Evolutionary conservation across 2,329 filamentous ascomycete genomes (phyloP).

Genomic region (Aureobasidium sp.): DNA sequence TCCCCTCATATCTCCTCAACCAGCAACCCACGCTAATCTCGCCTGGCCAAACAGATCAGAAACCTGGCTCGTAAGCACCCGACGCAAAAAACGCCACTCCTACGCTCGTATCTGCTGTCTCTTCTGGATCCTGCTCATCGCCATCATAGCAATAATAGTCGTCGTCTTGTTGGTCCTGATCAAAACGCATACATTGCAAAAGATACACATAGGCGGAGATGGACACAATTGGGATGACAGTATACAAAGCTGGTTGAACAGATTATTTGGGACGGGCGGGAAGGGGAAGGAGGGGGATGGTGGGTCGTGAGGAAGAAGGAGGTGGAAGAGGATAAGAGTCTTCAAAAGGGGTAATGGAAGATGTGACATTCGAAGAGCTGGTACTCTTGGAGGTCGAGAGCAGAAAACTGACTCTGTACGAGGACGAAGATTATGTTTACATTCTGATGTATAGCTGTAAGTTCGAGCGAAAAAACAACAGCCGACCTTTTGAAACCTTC

Average conservation of each 20-base stretch:
- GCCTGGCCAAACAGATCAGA: neutral
- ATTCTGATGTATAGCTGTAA: neutral
- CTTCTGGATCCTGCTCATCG: slow-evolving; percentile 39
- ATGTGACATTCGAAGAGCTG: neutral
- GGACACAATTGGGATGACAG: neutral
- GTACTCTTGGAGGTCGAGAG: neutral
- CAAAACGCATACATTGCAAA: slow-evolving; percentile 19
- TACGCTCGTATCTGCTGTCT: slow-evolving; percentile 35
- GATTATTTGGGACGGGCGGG: neutral
- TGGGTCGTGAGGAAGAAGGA: neutral
- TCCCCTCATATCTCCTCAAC: neutral
- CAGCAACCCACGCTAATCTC: neutral
- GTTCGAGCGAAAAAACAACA: neutral
- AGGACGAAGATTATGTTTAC: neutral
- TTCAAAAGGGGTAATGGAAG: neutral
- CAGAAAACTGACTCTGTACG: neutral
- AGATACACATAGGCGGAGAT: neutral
- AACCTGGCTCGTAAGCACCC: neutral
- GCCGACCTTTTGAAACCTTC: neutral
- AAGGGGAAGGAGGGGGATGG: neutral
- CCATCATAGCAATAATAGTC: slow-evolving; percentile 36
- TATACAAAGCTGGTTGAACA: neutral
- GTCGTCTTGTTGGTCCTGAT: slow-evolving; percentile 38
- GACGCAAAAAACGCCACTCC: slow-evolving; percentile 27
- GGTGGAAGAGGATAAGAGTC: neutral